These are phyloP conservation scores for Rhizopogon parksii DNA, from an alignment of 1,284 basidiomycete species.

Conservation along the genomic window DNA sequence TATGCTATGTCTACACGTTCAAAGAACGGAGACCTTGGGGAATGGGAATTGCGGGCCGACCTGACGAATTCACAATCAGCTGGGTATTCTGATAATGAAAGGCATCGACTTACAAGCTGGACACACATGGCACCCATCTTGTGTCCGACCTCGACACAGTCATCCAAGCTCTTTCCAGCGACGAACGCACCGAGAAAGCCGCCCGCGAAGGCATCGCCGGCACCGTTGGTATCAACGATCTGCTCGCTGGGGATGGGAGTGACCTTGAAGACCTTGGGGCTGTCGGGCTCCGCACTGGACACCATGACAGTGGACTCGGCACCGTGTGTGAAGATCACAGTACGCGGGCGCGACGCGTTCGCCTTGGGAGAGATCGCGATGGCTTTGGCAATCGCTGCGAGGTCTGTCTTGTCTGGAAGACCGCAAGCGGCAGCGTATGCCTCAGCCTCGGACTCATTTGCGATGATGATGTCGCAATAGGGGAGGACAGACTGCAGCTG, in stretches of 20 bases:
- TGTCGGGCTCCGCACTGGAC: slow-evolving; percentile 49
- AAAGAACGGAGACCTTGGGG: slow-evolving; percentile 71
- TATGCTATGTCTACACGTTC: slow-evolving; percentile 12
- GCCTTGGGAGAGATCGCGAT: slow-evolving; percentile 68
- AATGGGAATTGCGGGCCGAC: slow-evolving; percentile 73
- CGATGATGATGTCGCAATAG: slow-evolving; percentile 83
- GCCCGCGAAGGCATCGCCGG: slow-evolving; percentile 99
- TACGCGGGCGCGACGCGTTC: slow-evolving; percentile 69
- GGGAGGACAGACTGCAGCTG: slow-evolving; percentile 78
- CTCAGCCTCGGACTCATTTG: slow-evolving; percentile 93
- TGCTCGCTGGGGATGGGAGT: slow-evolving; percentile 54
- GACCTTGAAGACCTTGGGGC: slow-evolving; percentile 56
- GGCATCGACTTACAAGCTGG: slow-evolving; percentile 53
- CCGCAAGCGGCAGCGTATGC: slow-evolving; percentile 74
- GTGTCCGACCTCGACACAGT: slow-evolving; percentile 84
- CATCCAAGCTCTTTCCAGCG: slow-evolving; percentile 73
- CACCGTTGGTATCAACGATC: slow-evolving; percentile 98
- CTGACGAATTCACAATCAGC: slow-evolving; percentile 27
- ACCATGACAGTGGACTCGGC: slow-evolving; percentile 78
- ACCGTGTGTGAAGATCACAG: slow-evolving; percentile 92
- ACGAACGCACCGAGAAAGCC: slow-evolving; percentile 89
- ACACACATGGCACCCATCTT: slow-evolving; percentile 87
- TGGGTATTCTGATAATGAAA: neutral
- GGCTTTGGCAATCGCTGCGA: slow-evolving; percentile 62
- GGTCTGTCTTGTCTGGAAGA: slow-evolving; percentile 52